Evolutionary conservation across 768 basidiomycete genomes (phyloP), one percentile per base, ranked within the genome.

Genomic region (Hysterangium stoloniferum): DNA sequence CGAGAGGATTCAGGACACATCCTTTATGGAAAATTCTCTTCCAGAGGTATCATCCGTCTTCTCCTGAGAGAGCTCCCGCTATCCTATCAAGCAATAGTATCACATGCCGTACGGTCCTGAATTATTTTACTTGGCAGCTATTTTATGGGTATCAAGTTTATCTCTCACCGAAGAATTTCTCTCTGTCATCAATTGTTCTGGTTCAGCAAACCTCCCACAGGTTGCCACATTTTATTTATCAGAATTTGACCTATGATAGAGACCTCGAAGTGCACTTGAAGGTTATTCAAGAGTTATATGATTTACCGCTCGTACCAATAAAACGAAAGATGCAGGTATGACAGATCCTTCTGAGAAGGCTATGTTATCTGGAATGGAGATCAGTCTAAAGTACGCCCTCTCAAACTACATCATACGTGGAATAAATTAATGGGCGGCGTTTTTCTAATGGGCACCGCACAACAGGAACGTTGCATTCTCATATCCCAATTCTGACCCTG

Each of bases 401-500:
- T 34, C 19, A 2, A n/a, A n/a, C n/a, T n/a, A n/a, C n/a, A n/a
- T n/a, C n/a, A n/a, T n/a, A n/a, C n/a, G n/a, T n/a, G n/a, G n/a
- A n/a, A n/a, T n/a, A n/a, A n/a, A n/a, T n/a, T n/a, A n/a, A n/a
- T n/a, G n/a, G n/a, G n/a, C n/a, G 11, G 11, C 28, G 6, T 19
- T 47, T 29, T 43, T 20, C 24, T 6, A 24, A 28, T 15, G 2
- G 24, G 20, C 15, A 22, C 17, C 24, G 15, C 6, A 15, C 13
- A 19, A 22, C 6, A 52, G 52, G 24, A 48, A 53, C 37, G 52
- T 53, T 36, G 29, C 45, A 6, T 53, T 53, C 45, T 17, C 29
- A 9, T 66, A 66, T 34, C 59, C 68, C 73, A 43, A 52, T 22
- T 36, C 46, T 34, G 55, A 46, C 9, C 27, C 53, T 2, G 66